These are phyloP conservation scores for Talaromyces sp. DNA, from an alignment of 2,329 filamentous ascomycete species.

Conservation along the genomic window DNA sequence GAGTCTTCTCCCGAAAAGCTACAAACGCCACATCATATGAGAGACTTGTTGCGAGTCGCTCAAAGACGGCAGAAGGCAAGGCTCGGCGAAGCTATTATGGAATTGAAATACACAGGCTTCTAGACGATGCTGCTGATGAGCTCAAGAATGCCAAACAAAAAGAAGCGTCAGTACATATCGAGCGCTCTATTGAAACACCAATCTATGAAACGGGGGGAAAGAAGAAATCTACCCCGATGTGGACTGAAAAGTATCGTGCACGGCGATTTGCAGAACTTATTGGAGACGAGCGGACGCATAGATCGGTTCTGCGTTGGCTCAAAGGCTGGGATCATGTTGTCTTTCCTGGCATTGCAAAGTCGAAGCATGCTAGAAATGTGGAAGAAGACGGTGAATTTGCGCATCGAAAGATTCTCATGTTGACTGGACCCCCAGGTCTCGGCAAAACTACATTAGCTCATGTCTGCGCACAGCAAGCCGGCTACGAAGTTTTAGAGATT, in stretches of 20 bases:
- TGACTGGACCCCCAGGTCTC: slow-evolving; percentile 87
- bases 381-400: slow-evolving; percentile 65
- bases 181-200: slow-evolving; percentile 34
- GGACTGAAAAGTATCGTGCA: slow-evolving; percentile 97
- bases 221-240: slow-evolving; percentile 53
- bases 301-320: slow-evolving; percentile 84
- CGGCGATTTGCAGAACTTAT: slow-evolving; percentile 88
- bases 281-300: slow-evolving; percentile 90
- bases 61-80: slow-evolving; percentile 48
- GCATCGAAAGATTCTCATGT: slow-evolving; percentile 81
- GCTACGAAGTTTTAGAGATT: slow-evolving; percentile 95
- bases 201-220: slow-evolving; percentile 25
- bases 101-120: slow-evolving; percentile 80
- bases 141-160: slow-evolving; percentile 36
- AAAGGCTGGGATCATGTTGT: slow-evolving; percentile 93
- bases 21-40: slow-evolving; percentile 48
- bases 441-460: slow-evolving; percentile 96
- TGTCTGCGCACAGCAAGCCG: slow-evolving; percentile 90
- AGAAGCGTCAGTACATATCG: slow-evolving; percentile 20
- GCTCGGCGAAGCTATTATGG: slow-evolving; percentile 75
- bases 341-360: slow-evolving; percentile 70
- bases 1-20: slow-evolving; percentile 39
- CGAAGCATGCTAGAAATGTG: slow-evolving; percentile 52
- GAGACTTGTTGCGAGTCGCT: slow-evolving; percentile 53
- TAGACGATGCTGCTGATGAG: slow-evolving; percentile 67